Conservation (phyloP, 805 yeast species). For the Kazachstania martiniae region DNA sequence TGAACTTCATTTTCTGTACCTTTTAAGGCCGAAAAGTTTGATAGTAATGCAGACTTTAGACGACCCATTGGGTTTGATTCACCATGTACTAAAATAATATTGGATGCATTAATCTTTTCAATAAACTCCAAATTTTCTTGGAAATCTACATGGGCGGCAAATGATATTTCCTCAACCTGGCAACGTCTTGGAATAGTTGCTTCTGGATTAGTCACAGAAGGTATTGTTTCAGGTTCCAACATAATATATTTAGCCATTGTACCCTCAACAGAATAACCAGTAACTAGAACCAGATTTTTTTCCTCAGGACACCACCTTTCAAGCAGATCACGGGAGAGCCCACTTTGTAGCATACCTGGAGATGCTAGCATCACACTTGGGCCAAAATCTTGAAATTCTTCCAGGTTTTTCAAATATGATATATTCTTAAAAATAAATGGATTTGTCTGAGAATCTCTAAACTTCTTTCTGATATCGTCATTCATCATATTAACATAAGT, state of each 20-base stretch:
- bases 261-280: constrained; percentile 98
- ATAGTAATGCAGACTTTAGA: constrained; percentile 79
- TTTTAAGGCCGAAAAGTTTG: constrained; percentile 71
- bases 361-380: constrained; percentile 95
- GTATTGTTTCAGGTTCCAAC: constrained; percentile 85
- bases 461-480: constrained; percentile 67
- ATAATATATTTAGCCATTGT: constrained; percentile 89
- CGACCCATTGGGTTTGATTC: constrained; percentile 99
- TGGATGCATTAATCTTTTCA: constrained; percentile 73
- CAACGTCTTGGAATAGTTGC: constrained; percentile 77
- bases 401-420: constrained; percentile 67
- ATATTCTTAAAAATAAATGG: constrained; percentile 88
- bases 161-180: constrained; percentile 84
- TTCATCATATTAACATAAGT: constrained; percentile 97
- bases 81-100: constrained; percentile 90
- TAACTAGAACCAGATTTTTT: constrained; percentile 72
- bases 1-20: constrained; percentile 84
- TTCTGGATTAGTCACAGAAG: constrained; percentile 73
- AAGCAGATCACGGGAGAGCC: constrained; percentile 79
- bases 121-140: constrained; percentile 88
- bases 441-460: constrained; percentile 68
- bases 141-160: constrained; percentile 99
- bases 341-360: constrained; percentile 98
- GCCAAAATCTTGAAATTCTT: constrained; percentile 81
- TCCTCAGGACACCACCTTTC: constrained; percentile 98